Evolutionary conservation across 192 early-diverging fungal genomes (phyloP).

Genomic region (Pilobolus umbonatus): DNA sequence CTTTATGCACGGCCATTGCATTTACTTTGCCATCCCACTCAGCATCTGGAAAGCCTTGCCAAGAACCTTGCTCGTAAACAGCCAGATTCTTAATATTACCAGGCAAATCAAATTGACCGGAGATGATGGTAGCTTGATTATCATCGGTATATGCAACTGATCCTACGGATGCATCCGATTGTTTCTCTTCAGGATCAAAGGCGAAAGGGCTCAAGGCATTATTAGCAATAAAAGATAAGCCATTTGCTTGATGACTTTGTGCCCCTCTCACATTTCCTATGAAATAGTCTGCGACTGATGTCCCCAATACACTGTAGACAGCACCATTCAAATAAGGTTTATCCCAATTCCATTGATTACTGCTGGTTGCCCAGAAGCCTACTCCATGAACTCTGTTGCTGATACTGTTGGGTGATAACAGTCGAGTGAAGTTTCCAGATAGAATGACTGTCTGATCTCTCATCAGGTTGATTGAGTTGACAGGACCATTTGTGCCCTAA

Average conservation of each 20-base stretch:
- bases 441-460: conserved; percentile 8
- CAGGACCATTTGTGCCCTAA: conserved; percentile 24
- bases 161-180: conserved; percentile 27
- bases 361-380: conserved; percentile 11
- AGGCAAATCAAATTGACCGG: conserved; percentile 50
- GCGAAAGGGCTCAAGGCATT: neutral
- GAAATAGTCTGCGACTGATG: neutral
- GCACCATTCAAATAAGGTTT: conserved; percentile 15
- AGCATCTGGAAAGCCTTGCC: conserved; percentile 34
- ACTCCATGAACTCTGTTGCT: too few species aligned
- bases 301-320: conserved; percentile 4
- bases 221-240: conserved; percentile 10
- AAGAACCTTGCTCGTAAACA: conserved; percentile 41
- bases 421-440: conserved; percentile 11
- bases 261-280: conserved; percentile 18
- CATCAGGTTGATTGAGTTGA: conserved; percentile 7
- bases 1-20: conserved; percentile 42
- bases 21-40: conserved; percentile 47
- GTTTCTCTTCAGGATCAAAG: conserved; percentile 7
- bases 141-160: conserved; percentile 37
- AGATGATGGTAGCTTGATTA: conserved; percentile 35
- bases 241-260: conserved; percentile 12
- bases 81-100: conserved; percentile 41
- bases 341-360: neutral
- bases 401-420: neutral